Evolutionary conservation across 2,329 filamentous ascomycete species (phyloP), one percentile per base, ranked within the genome.

Genomic region (Dissoconium aciculare): DNA sequence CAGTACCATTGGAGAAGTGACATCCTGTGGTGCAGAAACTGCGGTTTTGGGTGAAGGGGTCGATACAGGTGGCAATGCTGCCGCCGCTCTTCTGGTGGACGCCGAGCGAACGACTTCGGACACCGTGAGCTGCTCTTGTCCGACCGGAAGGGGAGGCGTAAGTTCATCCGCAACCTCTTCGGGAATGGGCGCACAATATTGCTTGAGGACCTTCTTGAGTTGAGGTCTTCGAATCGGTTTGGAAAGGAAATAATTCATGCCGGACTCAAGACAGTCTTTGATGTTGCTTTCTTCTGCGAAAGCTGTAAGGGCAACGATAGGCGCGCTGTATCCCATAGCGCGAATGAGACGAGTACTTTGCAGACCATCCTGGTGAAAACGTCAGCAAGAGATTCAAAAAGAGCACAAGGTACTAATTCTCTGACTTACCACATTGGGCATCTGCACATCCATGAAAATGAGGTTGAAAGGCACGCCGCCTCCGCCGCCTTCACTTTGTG

Each of bases 271-370:
- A 53, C 63, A 66, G 40, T 63, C 57, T 37, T 58, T 45, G 31
- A 53, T 49, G 46, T 93, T 93, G 55, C 75, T 83, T 52, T 92
- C 84, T 49, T 93, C 84, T 0, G 81, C 75, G 47, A 92, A 93
- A 2, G 85, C 85, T 8, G 84, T 92, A 26, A 94, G 59, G 0
- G 85, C 85, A 10, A 94, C 83, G 38, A 94, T 93, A 0, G 85
- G 85, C 2, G 79, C 78, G 8, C 69, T 74, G 56, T 89, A 94
- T 1, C 85, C 85, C 62, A 87, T 79, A 51, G 83, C 64, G 5
- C 85, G 72, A 44, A 94, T 93, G 17, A 91, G 62, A 6, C 77
- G 70, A 1, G 85, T 93, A 27, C 78, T 85, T 51, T 93, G 78
- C 14, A 94, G 60, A 2, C 85, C 85, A 48, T 93, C 84, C 9